Evolutionary conservation across 371 early-diverging fungal species (phyloP), one percentile per base, ranked within the genome.

Genomic region (Actinomortierella ambigua): DNA sequence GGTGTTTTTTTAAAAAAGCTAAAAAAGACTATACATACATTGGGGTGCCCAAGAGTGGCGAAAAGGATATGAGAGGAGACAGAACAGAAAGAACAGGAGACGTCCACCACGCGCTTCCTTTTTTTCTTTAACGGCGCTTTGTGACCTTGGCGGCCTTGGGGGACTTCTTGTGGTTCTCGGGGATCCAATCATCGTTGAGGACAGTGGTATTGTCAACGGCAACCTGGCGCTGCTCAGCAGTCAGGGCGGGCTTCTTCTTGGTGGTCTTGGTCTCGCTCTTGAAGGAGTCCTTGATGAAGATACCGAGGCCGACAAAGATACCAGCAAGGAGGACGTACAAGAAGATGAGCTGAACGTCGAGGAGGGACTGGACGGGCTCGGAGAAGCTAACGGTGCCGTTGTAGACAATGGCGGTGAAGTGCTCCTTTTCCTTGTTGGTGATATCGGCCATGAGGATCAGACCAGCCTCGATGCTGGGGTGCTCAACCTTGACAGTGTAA

Each of bases 111-210:
- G 15, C 20, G 18, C 8, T 48, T 1, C 24, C 3, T 48, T 0
- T 34, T n/a, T 11, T 20, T 47, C 48, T 48, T 64, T 50, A 51
- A 39, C 75, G 75, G 55, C 75, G 59, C 75, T 67, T 73, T 41
- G 50, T 44, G 26, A 66, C 75, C 23, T 60, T 63, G 47, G 50
- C 41, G 26, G 63, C 75, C 23, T 60, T 63, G 53, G 75, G 75
- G 27, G 75, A 73, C 68, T 73, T 66, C 75, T 73, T 73, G 75
- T 73, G 75, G 58, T 73, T 59, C 63, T 73, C 75, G 27, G 75
- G 75, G 61, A 73, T 73, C 75, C 75, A 73, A 67, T 67, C 68
- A 61, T 73, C 75, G 26, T 73, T 67, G 67, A 73, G 57, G 39
- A 57, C 57, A 44, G 66, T 73, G 59, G 59, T 63, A 61, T 73